Evolutionary conservation across 2,329 filamentous ascomycete genomes (phyloP).

Genomic region (Apiospora koreana): DNA sequence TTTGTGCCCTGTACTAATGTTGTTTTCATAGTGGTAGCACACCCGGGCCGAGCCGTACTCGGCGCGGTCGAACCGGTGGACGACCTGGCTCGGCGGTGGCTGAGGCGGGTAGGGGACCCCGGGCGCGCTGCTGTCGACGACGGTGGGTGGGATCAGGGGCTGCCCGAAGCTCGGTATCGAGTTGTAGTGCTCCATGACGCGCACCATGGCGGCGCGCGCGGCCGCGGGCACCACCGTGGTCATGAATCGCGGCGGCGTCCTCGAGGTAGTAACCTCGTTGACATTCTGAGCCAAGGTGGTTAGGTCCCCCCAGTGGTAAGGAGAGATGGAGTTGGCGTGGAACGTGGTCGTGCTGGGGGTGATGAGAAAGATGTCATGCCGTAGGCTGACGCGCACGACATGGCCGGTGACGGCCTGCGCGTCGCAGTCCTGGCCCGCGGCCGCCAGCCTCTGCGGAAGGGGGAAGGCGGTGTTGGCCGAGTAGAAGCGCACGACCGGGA

Average conservation of each 20-base stretch:
- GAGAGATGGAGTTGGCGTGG: background rate
- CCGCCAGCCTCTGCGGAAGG: background rate
- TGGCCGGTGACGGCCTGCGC: background rate
- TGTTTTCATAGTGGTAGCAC: background rate
- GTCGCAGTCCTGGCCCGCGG: background rate
- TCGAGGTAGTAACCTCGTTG: fast-evolving
- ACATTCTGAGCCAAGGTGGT: background rate
- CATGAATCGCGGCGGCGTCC: background rate
- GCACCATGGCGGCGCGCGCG: background rate
- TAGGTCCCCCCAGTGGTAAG: background rate
- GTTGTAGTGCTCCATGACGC: background rate
- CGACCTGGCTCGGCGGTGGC: background rate
- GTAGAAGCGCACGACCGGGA: background rate
- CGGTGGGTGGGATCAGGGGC: too few relatives aligned
- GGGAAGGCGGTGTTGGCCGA: background rate
- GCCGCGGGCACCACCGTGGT: background rate
- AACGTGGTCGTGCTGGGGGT: background rate
- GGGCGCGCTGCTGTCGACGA: too few relatives aligned
- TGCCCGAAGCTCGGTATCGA: too few relatives aligned
- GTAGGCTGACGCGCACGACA: background rate
- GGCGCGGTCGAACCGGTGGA: background rate
- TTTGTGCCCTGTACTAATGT: background rate
- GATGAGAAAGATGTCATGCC: background rate
- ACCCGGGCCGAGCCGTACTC: background rate
- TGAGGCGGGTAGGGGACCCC: too few relatives aligned